Evolutionary conservation across 2,329 filamentous ascomycete species (phyloP).

Genomic region (Leptodontidium sp.): DNA sequence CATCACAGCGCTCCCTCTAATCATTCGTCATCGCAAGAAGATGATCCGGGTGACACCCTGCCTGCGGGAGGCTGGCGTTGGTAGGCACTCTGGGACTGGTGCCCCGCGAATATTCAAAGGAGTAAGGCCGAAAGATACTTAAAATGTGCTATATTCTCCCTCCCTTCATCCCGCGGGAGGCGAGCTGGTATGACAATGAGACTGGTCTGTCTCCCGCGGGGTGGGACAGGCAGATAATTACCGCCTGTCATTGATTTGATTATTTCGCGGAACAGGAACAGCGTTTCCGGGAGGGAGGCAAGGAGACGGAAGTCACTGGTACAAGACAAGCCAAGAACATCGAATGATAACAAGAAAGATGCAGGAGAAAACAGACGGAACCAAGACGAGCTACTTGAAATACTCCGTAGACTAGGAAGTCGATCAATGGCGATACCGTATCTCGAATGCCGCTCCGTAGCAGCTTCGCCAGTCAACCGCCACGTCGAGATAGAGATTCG

Average conservation of each 20-base stretch:
- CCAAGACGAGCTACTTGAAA: not conserved
- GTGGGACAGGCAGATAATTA: slow-evolving; percentile 3
- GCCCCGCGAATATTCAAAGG: not conserved
- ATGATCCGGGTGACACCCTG: slow-evolving; percentile 19
- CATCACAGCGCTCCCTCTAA: slow-evolving; percentile 5
- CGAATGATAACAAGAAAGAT: not conserved
- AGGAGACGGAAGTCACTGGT: slow-evolving; percentile 1
- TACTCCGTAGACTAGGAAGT: not conserved
- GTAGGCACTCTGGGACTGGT: too few species aligned
- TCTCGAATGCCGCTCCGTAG: not conserved
- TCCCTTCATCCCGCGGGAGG: slow-evolving; percentile 18
- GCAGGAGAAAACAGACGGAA: slow-evolving; percentile 6
- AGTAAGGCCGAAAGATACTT: slow-evolving; percentile 22
- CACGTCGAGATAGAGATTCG: slow-evolving; percentile 9
- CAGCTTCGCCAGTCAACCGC: not conserved
- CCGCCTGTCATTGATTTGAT: slow-evolving; percentile 4
- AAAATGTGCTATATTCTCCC: slow-evolving; percentile 8
- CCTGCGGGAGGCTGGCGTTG: slow-evolving; percentile 9
- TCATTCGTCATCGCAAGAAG: slow-evolving; percentile 22
- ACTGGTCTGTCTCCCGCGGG: slow-evolving; percentile 12
- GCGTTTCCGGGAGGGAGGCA: not conserved
- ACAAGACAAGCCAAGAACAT: not conserved
- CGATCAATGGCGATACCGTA: not conserved
- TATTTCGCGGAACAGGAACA: slow-evolving; percentile 16
- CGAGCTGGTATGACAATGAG: slow-evolving; percentile 14